Evolutionary conservation across 208 protist genomes (phyloP).

Genomic region (Leishmania guyanensis): DNA sequence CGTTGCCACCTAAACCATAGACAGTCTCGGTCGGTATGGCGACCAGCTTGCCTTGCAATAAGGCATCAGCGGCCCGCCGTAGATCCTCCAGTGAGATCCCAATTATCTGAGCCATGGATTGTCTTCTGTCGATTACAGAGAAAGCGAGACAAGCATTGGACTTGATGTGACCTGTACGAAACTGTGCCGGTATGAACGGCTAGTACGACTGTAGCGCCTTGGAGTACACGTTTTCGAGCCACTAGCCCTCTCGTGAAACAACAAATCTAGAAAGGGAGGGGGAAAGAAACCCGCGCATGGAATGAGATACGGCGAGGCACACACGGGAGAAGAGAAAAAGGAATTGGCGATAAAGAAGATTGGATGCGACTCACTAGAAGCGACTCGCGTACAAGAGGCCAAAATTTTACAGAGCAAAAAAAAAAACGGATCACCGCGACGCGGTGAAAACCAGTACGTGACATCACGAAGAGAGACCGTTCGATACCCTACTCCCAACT

Average conservation of each 20-base stretch:
- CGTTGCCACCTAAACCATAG: conserved; percentile 98
- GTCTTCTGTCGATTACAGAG: neutral
- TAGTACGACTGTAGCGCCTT: neutral
- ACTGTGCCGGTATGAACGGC: neutral
- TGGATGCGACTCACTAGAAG: neutral
- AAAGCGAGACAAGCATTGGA: neutral
- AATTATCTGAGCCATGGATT: conserved; percentile 57
- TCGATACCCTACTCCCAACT: neutral
- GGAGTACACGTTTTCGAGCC: neutral
- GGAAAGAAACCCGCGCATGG: neutral
- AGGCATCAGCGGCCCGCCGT: conserved; percentile 47
- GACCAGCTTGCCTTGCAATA: conserved; percentile 82
- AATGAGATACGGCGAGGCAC: neutral
- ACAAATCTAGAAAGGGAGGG: neutral
- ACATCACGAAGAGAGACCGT: neutral
- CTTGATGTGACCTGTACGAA: neutral
- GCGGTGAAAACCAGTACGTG: neutral
- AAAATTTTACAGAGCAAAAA: neutral
- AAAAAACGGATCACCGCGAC: neutral
- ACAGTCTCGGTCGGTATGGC: conserved; percentile 99
- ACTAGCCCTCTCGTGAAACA: neutral
- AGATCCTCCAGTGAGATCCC: conserved; percentile 46
- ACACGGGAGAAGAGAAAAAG: neutral
- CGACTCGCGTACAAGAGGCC: neutral
- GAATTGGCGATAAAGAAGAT: neutral